Evolutionary conservation across 768 basidiomycete species (phyloP).

Genomic region (Leccinum broughii): DNA sequence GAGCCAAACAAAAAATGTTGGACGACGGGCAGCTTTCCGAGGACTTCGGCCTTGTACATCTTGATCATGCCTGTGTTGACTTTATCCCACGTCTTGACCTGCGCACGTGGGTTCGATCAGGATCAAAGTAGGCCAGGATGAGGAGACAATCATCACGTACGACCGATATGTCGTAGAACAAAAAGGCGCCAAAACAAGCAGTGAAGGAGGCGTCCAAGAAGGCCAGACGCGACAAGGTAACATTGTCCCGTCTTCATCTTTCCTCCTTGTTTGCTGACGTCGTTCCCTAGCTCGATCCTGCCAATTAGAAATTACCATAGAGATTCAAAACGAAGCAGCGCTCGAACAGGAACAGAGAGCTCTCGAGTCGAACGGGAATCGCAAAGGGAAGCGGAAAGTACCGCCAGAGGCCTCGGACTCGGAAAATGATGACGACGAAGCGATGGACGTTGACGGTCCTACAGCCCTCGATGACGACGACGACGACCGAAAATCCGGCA

Average conservation of each 20-base stretch:
- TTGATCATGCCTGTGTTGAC: constrained; percentile 96
- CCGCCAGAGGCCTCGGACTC: constrained; percentile 8
- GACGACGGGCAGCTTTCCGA: constrained; percentile 92
- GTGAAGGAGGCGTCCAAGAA: constrained; percentile 88
- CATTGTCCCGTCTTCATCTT: too few relatives aligned
- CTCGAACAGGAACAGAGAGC: constrained; percentile 19
- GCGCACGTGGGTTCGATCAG: background rate
- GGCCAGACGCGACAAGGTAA: constrained; percentile 83
- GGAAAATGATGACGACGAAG: constrained; percentile 27
- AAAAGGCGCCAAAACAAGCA: constrained; percentile 79
- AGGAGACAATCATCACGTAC: constrained; percentile 33
- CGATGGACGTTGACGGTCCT: too few relatives aligned
- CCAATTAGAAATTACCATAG: constrained; percentile 79
- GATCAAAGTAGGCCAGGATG: background rate
- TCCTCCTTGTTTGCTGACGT: too few relatives aligned
- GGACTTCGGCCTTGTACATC: constrained; percentile 95
- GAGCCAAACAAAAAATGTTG: constrained; percentile 97
- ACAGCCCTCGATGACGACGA: too few relatives aligned
- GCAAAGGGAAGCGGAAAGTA: constrained; percentile 53
- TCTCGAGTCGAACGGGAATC: constrained; percentile 12
- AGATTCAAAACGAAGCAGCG: constrained; percentile 59
- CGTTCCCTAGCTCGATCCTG: constrained; percentile 71
- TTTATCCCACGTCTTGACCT: constrained; percentile 94
- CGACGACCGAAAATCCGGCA: too few relatives aligned
- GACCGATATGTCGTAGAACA: constrained; percentile 92